Conservation (phyloP, 129 eudicot genomes). For the Flaveria robusta region DNA sequence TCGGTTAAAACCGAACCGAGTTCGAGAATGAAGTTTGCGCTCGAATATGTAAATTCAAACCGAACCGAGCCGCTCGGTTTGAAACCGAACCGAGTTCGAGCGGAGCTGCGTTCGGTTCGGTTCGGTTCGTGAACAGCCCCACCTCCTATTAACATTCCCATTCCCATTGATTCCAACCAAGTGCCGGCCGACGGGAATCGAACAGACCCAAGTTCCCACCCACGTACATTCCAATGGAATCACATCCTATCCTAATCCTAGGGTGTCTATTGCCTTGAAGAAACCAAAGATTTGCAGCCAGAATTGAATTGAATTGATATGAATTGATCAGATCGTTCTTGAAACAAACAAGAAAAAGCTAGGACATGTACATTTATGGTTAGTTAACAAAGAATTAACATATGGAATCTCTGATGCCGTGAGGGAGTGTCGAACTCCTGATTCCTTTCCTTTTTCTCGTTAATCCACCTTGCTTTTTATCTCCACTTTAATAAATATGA, state of each 20-base stretch:
- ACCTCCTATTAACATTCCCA: too few relatives aligned
- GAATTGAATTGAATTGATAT: slow-evolving; percentile 13
- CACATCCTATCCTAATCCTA: slow-evolving; percentile 23
- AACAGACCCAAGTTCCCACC: slow-evolving; percentile 14
- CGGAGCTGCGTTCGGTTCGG: too few relatives aligned
- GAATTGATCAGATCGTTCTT: not conserved
- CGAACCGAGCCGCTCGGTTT: too few relatives aligned
- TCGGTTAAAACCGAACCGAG: too few relatives aligned
- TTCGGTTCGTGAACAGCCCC: too few relatives aligned
- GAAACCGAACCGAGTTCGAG: too few relatives aligned
- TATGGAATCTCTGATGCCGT: slow-evolving; percentile 42
- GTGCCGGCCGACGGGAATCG: slow-evolving; percentile 28
- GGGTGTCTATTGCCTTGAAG: slow-evolving; percentile 17
- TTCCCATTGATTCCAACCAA: slow-evolving; percentile 11
- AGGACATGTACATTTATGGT: slow-evolving; percentile 33
- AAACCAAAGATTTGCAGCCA: slow-evolving; percentile 14
- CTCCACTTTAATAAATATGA: too few relatives aligned
- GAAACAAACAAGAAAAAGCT: slow-evolving; percentile 11
- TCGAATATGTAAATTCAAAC: too few relatives aligned
- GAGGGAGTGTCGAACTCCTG: slow-evolving; percentile 35
- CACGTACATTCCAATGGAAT: slow-evolving; percentile 14
- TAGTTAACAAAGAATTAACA: slow-evolving; percentile 30
- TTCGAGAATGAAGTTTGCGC: too few relatives aligned
- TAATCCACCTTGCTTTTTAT: slow-evolving; percentile 22
- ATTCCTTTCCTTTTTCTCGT: slow-evolving; percentile 31